Percentiles rank a stretch among this genome's conserved stretches.
phyloP scores from a whole-genome alignment of 1,284 basidiomycete genomes.

The Malassezia yamatoensis region DNA sequence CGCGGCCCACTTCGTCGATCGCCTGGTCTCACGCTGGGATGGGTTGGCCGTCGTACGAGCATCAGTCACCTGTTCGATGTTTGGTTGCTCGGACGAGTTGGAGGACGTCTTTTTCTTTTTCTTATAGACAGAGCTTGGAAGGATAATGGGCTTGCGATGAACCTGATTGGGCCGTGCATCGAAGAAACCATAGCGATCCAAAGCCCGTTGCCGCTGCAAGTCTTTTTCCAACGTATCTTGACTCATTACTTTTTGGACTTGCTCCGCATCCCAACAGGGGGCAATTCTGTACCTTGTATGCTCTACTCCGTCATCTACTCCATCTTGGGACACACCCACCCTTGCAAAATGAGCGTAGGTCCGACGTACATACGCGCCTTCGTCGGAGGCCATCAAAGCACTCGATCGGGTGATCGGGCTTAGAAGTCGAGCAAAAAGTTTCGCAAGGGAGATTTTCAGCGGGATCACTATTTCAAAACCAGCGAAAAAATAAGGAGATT shows the following conservation, averaged over 20 bases:
- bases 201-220: slow-evolving; percentile 2
- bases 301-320: slow-evolving; percentile 37
- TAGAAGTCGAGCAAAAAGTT: too few species aligned
- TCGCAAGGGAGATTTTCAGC: too few species aligned
- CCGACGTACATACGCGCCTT: slow-evolving; percentile 31
- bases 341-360: slow-evolving; percentile 38
- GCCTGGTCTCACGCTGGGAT: slow-evolving; percentile 2
- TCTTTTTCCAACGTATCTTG: background rate
- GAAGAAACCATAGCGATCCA: slow-evolving; percentile 16
- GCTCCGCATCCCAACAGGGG: slow-evolving; percentile 26
- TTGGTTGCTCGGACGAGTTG: background rate
- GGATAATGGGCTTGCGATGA: background rate
- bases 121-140: background rate
- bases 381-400: background rate
- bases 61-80: background rate
- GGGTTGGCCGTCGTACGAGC: background rate
- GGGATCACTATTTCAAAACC: too few species aligned
- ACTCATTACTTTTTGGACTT: background rate
- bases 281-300: slow-evolving; percentile 33
- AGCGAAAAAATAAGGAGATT: too few species aligned
- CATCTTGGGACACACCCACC: slow-evolving; percentile 33
- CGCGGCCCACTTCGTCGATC: slow-evolving; percentile 13
- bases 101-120: background rate
- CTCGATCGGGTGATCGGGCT: background rate
- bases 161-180: background rate